phyloP scores from a whole-genome alignment of 2,329 filamentous ascomycete species.

The Pseudocercospora vitis region DNA sequence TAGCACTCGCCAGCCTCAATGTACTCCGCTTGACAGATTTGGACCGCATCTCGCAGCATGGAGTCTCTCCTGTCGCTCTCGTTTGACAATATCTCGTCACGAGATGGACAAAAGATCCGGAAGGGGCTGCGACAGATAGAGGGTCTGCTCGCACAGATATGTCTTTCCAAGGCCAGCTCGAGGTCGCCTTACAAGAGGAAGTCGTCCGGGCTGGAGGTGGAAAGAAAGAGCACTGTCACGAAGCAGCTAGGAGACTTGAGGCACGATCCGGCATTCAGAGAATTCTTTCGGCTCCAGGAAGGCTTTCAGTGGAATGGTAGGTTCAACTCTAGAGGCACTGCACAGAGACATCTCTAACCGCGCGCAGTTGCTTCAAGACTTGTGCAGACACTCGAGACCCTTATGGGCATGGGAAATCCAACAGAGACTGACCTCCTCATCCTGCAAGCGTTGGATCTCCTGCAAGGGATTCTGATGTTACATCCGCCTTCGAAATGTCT shows the following conservation, averaged over 20 bases:
- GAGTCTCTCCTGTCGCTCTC: constrained; percentile 88
- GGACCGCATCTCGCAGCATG: constrained; percentile 56
- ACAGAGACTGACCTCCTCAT: constrained; percentile 87
- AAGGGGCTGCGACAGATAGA: constrained; percentile 95
- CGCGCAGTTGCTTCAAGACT: constrained; percentile 72
- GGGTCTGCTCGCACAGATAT: constrained; percentile 90
- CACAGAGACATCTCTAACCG: not conserved
- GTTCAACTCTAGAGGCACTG: not conserved
- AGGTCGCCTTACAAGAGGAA: constrained; percentile 42
- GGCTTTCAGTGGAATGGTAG: constrained; percentile 93
- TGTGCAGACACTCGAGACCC: constrained; percentile 78
- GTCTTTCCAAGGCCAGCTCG: constrained; percentile 61
- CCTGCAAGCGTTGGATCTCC: constrained; percentile 79
- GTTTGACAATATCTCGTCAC: constrained; percentile 94
- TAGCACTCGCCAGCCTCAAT: constrained; percentile 6
- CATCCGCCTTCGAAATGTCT: constrained; percentile 86
- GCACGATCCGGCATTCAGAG: constrained; percentile 83
- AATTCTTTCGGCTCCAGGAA: constrained; percentile 96
- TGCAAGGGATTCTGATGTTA: constrained; percentile 83
- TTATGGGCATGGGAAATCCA: constrained; percentile 78
- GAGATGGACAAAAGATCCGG: constrained; percentile 83
- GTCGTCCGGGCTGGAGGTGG: constrained; percentile 34
- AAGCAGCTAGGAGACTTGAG: constrained; percentile 70
- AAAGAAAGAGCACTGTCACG: constrained; percentile 31
- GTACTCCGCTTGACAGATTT: constrained; percentile 16